These are phyloP conservation scores for Pythium pectinolyticum DNA, from an alignment of 352 stramenopile species.

Conservation along the genomic window DNA sequence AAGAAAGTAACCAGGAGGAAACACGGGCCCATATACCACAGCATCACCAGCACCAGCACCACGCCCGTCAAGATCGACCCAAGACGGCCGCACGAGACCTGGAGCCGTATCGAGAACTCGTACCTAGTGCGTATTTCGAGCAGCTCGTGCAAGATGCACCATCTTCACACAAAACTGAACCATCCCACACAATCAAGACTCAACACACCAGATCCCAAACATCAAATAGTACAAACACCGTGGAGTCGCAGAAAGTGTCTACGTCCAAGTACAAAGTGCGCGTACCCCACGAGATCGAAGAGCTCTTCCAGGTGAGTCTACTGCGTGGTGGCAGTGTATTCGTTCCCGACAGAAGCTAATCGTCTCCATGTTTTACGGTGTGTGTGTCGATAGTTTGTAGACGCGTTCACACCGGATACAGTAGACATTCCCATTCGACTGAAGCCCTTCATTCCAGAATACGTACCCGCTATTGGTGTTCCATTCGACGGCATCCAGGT, in stretches of 20 bases:
- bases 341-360: too few species aligned
- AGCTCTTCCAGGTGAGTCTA: conserved; percentile 52
- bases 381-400: conserved; percentile 49
- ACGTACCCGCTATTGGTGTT: conserved; percentile 75
- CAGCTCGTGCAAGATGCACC: conserved; percentile 29
- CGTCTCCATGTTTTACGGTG: too few species aligned
- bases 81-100: conserved; percentile 60
- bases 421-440: conserved; percentile 89
- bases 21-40: neutral
- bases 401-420: conserved; percentile 86
- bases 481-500: conserved; percentile 74
- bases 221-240: neutral
- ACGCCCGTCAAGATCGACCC: conserved; percentile 33
- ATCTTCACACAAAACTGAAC: conserved; percentile 1
- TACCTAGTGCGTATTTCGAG: conserved; percentile 56
- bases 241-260: neutral
- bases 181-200: neutral
- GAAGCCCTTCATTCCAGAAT: conserved; percentile 93
- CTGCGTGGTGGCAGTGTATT: too few species aligned
- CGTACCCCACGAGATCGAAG: conserved; percentile 56
- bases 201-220: neutral
- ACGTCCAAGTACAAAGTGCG: conserved; percentile 31
- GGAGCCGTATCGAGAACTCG: conserved; percentile 51
- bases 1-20: conserved; percentile 4
- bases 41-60: conserved; percentile 2